phyloP scores from a whole-genome alignment of 73 alveolate genomes.

The Paramecium caudatum region DNA sequence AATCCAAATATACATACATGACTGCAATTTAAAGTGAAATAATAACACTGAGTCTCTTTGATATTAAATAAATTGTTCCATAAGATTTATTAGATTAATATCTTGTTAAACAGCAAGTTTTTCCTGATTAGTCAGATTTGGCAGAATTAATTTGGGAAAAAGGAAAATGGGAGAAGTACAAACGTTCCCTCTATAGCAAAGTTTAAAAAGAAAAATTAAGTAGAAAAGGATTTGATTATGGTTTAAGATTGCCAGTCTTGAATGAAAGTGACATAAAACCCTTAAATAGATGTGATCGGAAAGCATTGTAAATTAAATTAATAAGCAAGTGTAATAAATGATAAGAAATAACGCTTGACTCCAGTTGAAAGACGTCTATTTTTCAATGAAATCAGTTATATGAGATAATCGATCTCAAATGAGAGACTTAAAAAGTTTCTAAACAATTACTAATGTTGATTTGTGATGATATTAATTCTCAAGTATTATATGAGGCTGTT shows the following conservation, averaged over 20 bases:
- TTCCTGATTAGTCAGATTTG: not conserved
- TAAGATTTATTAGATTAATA: slow-evolving; percentile 2
- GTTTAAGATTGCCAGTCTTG: not conserved
- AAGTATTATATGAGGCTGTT: slow-evolving; percentile 4
- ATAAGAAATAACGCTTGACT: not conserved
- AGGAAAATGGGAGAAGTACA: slow-evolving; percentile 1
- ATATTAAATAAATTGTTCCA: not conserved
- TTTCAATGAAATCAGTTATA: not conserved
- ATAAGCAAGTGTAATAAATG: not conserved
- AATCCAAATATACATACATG: slow-evolving; percentile 12
- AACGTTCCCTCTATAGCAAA: not conserved
- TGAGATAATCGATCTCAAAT: not conserved
- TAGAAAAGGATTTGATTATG: not conserved
- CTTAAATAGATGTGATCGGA: not conserved
- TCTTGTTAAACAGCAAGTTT: not conserved
- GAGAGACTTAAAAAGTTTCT: slow-evolving; percentile 15
- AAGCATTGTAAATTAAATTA: not conserved
- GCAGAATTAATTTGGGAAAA: not conserved
- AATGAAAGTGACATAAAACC: not conserved
- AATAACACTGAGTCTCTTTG: not conserved
- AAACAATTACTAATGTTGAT: not conserved
- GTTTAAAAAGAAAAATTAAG: not conserved
- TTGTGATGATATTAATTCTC: no score
- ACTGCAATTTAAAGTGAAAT: not conserved
- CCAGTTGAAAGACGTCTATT: slow-evolving; percentile 13